Percentiles rank a stretch among this genome's conserved stretches.
These are phyloP conservation scores for Lotus japonicus DNA, from an alignment of 306 rosid species.

Conservation along the genomic window DNA sequence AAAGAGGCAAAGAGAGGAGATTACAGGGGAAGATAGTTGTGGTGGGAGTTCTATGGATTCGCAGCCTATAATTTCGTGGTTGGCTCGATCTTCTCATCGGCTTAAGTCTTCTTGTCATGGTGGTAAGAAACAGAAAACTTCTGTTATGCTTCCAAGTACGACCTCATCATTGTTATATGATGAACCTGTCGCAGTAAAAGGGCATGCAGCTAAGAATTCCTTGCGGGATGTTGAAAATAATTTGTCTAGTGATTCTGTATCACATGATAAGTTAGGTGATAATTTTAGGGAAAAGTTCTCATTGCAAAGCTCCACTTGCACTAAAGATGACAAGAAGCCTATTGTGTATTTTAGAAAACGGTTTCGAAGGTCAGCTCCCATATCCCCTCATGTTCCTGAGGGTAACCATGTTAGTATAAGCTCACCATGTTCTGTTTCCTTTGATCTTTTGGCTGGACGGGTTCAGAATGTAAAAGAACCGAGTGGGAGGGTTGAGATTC, in stretches of 20 bases:
- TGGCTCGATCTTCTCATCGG: constrained; percentile 61
- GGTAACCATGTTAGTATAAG: constrained; percentile 19
- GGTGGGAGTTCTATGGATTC: constrained; percentile 67
- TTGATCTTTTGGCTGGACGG: constrained; percentile 19
- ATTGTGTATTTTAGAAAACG: constrained; percentile 80
- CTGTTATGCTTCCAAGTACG: constrained; percentile 31
- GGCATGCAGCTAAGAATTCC: constrained; percentile 23
- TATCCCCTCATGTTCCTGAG: constrained; percentile 26
- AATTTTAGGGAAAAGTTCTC: constrained; percentile 32
- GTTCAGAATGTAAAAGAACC: constrained; percentile 22
- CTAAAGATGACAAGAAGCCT: constrained; percentile 48
- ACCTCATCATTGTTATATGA: constrained; percentile 39
- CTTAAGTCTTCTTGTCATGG: constrained; percentile 48
- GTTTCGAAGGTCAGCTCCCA: constrained; percentile 41
- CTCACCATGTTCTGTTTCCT: constrained; percentile 27
- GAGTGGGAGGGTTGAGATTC: constrained; percentile 25
- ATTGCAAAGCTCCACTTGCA: constrained; percentile 31
- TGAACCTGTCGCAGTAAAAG: constrained; percentile 28
- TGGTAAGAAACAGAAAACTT: constrained; percentile 63
- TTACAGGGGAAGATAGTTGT: constrained; percentile 44
- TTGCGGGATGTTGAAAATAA: constrained; percentile 29
- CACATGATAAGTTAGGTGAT: constrained; percentile 42
- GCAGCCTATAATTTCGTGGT: constrained; percentile 92
- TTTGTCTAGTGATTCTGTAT: constrained; percentile 25
- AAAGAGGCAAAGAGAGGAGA: constrained; percentile 37